Evolutionary conservation across 164 flowering plant species (phyloP).

Genomic region (Amborella trichopoda): DNA sequence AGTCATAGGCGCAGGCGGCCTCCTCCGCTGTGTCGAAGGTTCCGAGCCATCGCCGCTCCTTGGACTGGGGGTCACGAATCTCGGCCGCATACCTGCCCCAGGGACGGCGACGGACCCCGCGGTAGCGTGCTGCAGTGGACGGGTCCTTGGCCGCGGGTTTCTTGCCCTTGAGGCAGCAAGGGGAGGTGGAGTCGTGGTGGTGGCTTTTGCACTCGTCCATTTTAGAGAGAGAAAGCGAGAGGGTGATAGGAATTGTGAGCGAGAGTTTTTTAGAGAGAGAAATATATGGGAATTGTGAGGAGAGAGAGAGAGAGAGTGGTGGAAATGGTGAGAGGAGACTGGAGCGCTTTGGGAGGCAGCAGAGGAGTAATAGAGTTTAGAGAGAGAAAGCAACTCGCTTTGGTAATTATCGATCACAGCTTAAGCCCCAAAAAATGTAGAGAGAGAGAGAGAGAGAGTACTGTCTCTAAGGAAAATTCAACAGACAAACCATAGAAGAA

Average conservation of each 20-base stretch:
- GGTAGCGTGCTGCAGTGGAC: slow-evolving; percentile 32
- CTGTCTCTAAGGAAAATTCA: too few species aligned
- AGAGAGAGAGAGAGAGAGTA: too few species aligned
- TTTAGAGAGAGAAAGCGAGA: neutral
- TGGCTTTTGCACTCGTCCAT: too few species aligned
- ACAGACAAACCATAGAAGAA: too few species aligned
- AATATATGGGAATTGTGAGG: neutral
- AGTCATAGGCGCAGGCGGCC: slow-evolving; percentile 91
- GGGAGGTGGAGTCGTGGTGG: neutral
- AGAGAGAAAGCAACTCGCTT: too few species aligned
- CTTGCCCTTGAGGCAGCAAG: slow-evolving; percentile 12
- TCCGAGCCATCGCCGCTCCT: slow-evolving; percentile 86
- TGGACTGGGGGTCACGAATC: slow-evolving; percentile 76
- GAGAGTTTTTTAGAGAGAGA: slow-evolving; percentile 1
- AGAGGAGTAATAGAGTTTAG: too few species aligned
- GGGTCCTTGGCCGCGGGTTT: slow-evolving; percentile 1
- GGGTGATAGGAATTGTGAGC: neutral
- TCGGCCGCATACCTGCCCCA: slow-evolving; percentile 98
- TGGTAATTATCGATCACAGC: too few species aligned
- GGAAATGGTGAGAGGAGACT: neutral
- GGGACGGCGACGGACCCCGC: slow-evolving; percentile 85
- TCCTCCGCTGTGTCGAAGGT: slow-evolving; percentile 96
- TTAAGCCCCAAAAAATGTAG: too few species aligned
- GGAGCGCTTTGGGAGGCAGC: neutral
- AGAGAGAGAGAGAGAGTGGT: neutral